Conservation (phyloP, 2,329 filamentous ascomycete genomes). For the Albophoma yamanashiensis region DNA sequence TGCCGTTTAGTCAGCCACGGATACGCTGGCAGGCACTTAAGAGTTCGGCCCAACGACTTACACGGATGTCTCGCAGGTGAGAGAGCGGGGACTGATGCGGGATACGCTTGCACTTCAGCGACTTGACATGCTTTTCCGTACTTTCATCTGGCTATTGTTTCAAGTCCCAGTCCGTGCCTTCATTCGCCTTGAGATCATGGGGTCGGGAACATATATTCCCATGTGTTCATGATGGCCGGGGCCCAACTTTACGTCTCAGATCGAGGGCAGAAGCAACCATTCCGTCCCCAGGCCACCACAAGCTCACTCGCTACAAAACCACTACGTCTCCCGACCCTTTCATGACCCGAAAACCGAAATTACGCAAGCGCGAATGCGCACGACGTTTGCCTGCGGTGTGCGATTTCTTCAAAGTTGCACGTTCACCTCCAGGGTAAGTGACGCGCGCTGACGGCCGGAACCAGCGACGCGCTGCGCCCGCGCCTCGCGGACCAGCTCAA, state of each 20-base stretch:
- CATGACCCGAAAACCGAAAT: background rate
- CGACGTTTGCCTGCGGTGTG: background rate
- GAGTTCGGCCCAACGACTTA: background rate
- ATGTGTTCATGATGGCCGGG: too few relatives aligned
- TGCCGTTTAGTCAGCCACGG: background rate
- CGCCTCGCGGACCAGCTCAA: background rate
- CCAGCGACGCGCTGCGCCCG: background rate
- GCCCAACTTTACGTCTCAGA: too few relatives aligned
- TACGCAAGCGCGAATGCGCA: background rate
- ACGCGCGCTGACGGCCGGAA: background rate
- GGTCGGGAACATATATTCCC: too few relatives aligned
- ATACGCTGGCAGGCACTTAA: background rate
- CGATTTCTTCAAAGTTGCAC: background rate
- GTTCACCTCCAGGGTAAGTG: background rate
- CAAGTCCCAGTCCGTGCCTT: background rate
- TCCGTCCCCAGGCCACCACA: background rate
- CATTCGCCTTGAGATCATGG: too few relatives aligned
- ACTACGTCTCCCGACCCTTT: too few relatives aligned
- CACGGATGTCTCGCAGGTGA: background rate
- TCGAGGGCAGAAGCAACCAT: background rate
- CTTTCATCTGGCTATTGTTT: background rate
- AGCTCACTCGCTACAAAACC: background rate
- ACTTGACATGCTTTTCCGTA: background rate
- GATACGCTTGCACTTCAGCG: background rate
- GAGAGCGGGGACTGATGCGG: background rate